Base-by-base conservation (phyloP, 805 yeast genomes). In the Kuraishia capsulata region DNA sequence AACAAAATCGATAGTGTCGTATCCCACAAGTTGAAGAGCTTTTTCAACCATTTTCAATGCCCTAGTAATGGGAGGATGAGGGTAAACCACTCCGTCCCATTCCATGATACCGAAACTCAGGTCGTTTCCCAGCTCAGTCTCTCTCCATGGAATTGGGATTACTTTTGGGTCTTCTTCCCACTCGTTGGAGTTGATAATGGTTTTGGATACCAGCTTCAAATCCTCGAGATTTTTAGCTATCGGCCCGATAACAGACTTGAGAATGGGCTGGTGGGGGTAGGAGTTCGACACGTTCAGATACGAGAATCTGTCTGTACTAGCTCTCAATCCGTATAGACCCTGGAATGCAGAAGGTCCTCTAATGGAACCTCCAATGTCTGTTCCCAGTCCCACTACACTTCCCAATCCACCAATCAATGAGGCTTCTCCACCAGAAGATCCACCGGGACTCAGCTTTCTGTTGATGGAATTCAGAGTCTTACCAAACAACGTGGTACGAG, bases 371-470 rank as follows among this genome's bases (percentile, higher is more conserved):
- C 83, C 83, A 41, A 77, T 73, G 47, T 77, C 83, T 13, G 79
- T 71, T 10, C 84, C 83, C 36, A 76, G 59, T 3, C 82, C 87
- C 29, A 76, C 45, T 2, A 71, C 66, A 10, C 81, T 69, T 6
- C 78, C 83, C 35, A 69, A 68, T 50, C 72, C 63, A 1, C 71
- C 77, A 30, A 75, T 64, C 37, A 74, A 50, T 0, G 82, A 71
- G 38, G 81, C 80, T 51, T 77, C 84, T 36, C 85, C 85, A 18
- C 80, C 77, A 2, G 81, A 73, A 2, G 79, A 72, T 11, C 85
- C 85, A 39, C 84, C 84, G 1, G 76, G 66, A 6, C 78, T 65
- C 42, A 76, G 60, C 30, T 64, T 56, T 30, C 74, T 59, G 44
- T 77, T 74, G 52, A 59, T 56, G 0, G 80, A 68, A 47, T 76